Conservation (phyloP, 75 land plant species). For the Chamaecyparis obtusa region DNA sequence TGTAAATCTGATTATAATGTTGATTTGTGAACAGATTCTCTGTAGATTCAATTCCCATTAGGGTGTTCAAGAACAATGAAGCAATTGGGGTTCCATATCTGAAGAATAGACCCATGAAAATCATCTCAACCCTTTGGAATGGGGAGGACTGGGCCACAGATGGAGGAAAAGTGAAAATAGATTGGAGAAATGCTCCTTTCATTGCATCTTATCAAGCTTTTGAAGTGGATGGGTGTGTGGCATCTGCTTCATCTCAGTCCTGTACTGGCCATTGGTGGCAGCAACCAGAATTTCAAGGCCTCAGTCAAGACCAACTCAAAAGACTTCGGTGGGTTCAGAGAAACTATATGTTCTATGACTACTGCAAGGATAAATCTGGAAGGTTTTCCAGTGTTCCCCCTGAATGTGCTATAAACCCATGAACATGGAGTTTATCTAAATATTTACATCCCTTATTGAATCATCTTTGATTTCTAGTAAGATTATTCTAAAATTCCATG, state of each 20-base stretch:
- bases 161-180: conserved; percentile 30
- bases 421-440: not conserved
- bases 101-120: conserved; percentile 22
- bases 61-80: conserved; percentile 41
- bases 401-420: conserved; percentile 14
- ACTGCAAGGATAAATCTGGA: conserved; percentile 17
- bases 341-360: conserved; percentile 25
- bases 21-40: conserved; percentile 19
- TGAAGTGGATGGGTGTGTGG: conserved; percentile 18
- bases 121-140: conserved; percentile 33
- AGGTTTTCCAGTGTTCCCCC: conserved; percentile 14
- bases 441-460: not conserved
- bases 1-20: too few species aligned
- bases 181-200: conserved; percentile 38
- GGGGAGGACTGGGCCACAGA: conserved; percentile 40
- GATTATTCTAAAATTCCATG: too few species aligned
- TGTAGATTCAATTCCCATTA: conserved; percentile 33
- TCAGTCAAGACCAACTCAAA: not conserved
- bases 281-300: not conserved
- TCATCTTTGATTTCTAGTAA: not conserved
- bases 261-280: conserved; percentile 2
- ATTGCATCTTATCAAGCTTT: conserved; percentile 26
- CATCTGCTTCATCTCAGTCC: not conserved
- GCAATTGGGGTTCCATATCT: conserved; percentile 33
- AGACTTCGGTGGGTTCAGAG: conserved; percentile 16